phyloP scores from a whole-genome alignment of 1,284 basidiomycete genomes.

The Trichosporon sp. region DNA sequence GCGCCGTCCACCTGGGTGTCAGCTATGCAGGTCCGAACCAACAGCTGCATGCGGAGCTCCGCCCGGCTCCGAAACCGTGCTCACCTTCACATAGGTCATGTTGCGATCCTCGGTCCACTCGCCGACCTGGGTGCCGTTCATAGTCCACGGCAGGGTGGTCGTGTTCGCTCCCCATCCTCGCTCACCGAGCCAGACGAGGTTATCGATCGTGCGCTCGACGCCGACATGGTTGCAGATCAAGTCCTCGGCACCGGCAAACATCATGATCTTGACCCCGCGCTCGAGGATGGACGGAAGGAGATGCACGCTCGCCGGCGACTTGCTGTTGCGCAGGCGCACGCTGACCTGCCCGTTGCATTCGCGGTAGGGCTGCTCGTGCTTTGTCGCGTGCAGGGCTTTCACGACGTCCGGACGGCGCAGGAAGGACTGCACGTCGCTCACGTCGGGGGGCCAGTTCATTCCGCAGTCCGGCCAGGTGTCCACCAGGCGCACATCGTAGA shows the following conservation, averaged over 20 bases:
- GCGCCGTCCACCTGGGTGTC: constrained; percentile 63
- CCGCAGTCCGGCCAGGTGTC: constrained; percentile 89
- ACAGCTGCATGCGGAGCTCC: too few species aligned
- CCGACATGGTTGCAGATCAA: constrained; percentile 95
- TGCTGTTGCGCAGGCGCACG: constrained; percentile 64
- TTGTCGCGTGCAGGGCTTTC: constrained; percentile 75
- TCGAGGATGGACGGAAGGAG: constrained; percentile 76
- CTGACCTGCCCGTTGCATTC: constrained; percentile 81
- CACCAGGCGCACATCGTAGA: constrained; percentile 89
- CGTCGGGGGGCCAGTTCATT: constrained; percentile 97
- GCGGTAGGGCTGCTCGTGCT: constrained; percentile 79
- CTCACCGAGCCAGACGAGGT: constrained; percentile 79
- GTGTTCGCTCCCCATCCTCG: constrained; percentile 82
- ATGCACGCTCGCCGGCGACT: constrained; percentile 72
- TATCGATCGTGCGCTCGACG: constrained; percentile 79
- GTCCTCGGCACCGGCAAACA: constrained; percentile 95
- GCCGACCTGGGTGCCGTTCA: constrained; percentile 76
- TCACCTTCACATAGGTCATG: constrained; percentile 87
- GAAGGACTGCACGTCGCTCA: constrained; percentile 74
- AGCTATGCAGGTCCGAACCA: background rate
- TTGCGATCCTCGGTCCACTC: constrained; percentile 88
- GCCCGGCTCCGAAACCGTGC: constrained; percentile 21
- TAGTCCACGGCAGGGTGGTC: constrained; percentile 73
- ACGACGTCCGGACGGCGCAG: constrained; percentile 82
- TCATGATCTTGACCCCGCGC: constrained; percentile 75